Base-by-base conservation (phyloP, 768 basidiomycete genomes). In the Boletellus ananas region DNA sequence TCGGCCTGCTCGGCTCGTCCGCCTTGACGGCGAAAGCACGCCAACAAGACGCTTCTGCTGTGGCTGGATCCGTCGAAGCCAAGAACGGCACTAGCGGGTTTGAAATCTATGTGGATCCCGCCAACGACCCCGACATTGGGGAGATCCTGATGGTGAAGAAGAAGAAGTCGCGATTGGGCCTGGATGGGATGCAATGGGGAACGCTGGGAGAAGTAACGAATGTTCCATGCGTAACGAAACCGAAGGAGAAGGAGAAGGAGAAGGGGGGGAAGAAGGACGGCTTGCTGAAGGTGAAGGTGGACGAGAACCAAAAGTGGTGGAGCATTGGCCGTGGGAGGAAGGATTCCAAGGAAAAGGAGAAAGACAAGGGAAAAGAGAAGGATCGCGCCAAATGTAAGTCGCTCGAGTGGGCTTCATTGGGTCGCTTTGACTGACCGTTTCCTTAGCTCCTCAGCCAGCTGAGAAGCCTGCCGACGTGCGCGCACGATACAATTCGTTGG, bases 111-210 rank as follows among this genome's bases (percentile, higher is more conserved):
- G 84, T 89, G 9, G 87, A 89, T 54, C 80, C 83, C 1, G 68
- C 75, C 0, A 70, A 76, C 20, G 84, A 87, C 57, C 79, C 81
- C 0, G 85, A 86, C 18, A 71, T 83, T 33, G 84, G 78, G 6
- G 85, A 88, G 55, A 79, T 89, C 17, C 62, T 86, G 18, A 74
- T 90, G 63, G 81, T 90, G 34, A 86, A 84, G 77, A 88, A 87
- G 77, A 83, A 83, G 72, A 87, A 85, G 57, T 80, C 79, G 1
- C 70, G 88, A 1, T 73, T 73, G 0, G 83, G 68, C 2, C 62
- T 90, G 51, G 78, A 85, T 57, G 80, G 78, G 39, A 58, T 68
- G 70, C 79, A 68, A 39, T 78, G 76, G 65, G 85, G 84, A 69
- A 79, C 72, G 6, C 53, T 80, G 36, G 77, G 72, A 0, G 85